Base-by-base conservation (phyloP, 768 basidiomycete genomes). In the Russula vinacea region DNA sequence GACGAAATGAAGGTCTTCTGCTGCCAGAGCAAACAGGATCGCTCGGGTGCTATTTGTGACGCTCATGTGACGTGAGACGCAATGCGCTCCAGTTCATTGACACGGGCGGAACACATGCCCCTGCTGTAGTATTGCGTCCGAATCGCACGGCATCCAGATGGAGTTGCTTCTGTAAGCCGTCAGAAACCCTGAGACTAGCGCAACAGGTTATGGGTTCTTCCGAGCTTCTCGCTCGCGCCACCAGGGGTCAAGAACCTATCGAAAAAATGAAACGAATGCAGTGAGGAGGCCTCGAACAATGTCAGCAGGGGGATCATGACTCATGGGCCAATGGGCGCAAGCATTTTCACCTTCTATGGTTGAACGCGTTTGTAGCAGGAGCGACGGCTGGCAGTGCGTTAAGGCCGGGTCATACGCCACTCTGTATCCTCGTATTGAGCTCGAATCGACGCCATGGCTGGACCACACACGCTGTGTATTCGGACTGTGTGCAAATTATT, bases 161-260 rank as follows among this genome's bases (percentile, higher is more conserved):
- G 44, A 33, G 56, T 5, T 22, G n/a, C 33, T 22, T 33, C 33
- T 24, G 42, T 29, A 44, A 7, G 10, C 3, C n/a, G 40, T 45
- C 37, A 24, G 26, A 29, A 50, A 7, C 29, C 51, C 51, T 13
- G 32, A 26, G 24, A 26, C 26, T 6, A 51, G 24, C 22, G 49
- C 8, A 26, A 16, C 44, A 22, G 10, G 26, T 53, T 53, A 52
- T 52, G 42, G 42, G 45, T 47, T 47, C n/a, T 47, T 47, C 22
- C 33, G 7, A 54, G 53, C 33, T 55, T 39, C 53, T 49, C 35
- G 33, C 5, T 4, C 22, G n/a, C 54, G 50, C 56, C 44, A 53
- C 52, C 39, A 55, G 45, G 51, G 62, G 33, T 40, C 56, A n/a
- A 45, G 42, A 17, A 19, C 53, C 5, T 29, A 29, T 29, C 45